A percentile compares a stretch with the other conserved stretches of the same genome.
These are phyloP conservation scores for Stentor roeselii DNA, from an alignment of 73 alveolate genomes.

Conservation along the genomic window DNA sequence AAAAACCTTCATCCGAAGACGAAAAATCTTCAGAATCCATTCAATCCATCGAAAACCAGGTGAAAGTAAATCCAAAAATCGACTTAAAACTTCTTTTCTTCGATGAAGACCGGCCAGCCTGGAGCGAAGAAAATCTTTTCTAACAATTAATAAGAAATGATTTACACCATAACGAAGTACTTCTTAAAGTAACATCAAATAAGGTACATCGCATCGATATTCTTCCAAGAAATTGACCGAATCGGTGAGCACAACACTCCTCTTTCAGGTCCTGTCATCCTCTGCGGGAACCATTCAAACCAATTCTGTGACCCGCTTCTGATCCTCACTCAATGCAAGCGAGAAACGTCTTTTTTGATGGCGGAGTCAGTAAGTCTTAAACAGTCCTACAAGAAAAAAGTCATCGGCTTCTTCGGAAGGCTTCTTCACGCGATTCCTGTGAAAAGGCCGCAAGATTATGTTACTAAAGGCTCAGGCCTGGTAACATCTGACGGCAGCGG, in stretches of 20 bases:
- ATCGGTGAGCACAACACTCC: constrained; percentile 68
- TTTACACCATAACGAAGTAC: not conserved
- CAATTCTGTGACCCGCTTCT: constrained; percentile 90
- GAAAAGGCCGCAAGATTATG: constrained; percentile 75
- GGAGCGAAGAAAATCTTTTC: not conserved
- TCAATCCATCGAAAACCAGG: too few species aligned
- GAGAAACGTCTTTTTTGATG: constrained; percentile 57
- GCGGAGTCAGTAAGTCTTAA: constrained; percentile 52
- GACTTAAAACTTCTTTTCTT: not conserved
- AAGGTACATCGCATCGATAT: constrained; percentile 41
- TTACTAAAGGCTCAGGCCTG: constrained; percentile 63
- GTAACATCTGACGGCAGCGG: constrained; percentile 39
- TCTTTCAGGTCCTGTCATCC: constrained; percentile 84
- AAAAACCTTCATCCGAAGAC: too few species aligned
- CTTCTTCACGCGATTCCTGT: constrained; percentile 77
- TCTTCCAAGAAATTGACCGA: constrained; percentile 73
- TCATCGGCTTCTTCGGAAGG: constrained; percentile 67
- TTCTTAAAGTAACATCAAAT: not conserved
- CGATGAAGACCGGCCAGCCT: not conserved
- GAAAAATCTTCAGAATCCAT: too few species aligned
- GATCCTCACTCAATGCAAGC: constrained; percentile 33
- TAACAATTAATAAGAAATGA: not conserved
- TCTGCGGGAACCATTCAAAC: constrained; percentile 95
- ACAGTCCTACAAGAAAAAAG: constrained; percentile 47
- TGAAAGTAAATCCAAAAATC: not conserved